A percentile compares a stretch with the other conserved stretches of the same genome.
Evolutionary conservation across 352 stramenopile species (phyloP).

Genomic region (Pythium insidiosum): DNA sequence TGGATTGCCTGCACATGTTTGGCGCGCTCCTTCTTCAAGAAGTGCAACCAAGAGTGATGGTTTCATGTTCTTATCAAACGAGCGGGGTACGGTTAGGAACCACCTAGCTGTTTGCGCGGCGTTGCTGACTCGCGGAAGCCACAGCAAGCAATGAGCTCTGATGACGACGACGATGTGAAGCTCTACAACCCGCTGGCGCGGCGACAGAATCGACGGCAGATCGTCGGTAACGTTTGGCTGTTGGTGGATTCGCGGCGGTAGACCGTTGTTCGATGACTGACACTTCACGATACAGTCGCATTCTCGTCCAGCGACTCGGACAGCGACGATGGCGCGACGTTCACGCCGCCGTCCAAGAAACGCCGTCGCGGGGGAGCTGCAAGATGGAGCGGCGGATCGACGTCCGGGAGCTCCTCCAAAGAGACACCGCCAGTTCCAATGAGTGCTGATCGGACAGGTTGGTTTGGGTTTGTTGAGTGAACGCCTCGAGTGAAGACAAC

Average conservation of each 20-base stretch:
- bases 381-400: neutral
- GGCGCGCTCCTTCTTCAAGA: too few species aligned
- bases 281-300: constrained; percentile 5
- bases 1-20: too few species aligned
- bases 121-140: too few species aligned
- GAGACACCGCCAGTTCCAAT: neutral
- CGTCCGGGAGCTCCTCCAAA: neutral
- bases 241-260: neutral
- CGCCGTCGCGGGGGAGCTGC: constrained; percentile 1
- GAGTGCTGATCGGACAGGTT: neutral
- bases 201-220: constrained; percentile 47
- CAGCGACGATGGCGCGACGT: constrained; percentile 4
- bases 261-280: neutral
- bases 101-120: too few species aligned
- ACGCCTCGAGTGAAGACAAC: neutral
- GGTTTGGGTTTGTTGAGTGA: neutral
- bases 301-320: constrained; percentile 15
- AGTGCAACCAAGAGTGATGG: too few species aligned
- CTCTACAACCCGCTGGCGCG: constrained; percentile 66
- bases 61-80: too few species aligned
- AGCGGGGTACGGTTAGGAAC: too few species aligned
- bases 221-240: constrained; percentile 36
- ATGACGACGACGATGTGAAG: constrained; percentile 50
- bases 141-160: constrained; percentile 40
- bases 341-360: constrained; percentile 4